phyloP scores from a whole-genome alignment of 139 green algal species.

The Asterochloris sp. region DNA sequence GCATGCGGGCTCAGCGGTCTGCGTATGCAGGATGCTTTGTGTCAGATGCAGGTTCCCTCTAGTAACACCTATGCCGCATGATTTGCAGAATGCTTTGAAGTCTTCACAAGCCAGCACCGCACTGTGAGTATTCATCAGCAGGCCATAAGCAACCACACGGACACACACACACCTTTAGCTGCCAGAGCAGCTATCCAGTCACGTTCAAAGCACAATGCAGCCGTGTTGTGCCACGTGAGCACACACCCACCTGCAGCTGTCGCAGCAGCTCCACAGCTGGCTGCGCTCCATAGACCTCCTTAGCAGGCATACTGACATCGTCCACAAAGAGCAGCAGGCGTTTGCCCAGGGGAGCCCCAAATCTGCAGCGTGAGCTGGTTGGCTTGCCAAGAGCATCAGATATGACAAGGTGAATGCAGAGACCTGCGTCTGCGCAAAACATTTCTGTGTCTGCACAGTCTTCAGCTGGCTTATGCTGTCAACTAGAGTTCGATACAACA shows the following conservation, averaged over 20 bases:
- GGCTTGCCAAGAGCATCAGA: not conserved
- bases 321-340: constrained; percentile 86
- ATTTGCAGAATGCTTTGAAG: too few species aligned
- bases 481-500: too few species aligned
- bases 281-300: constrained; percentile 79
- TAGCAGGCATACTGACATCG: constrained; percentile 86
- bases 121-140: not conserved
- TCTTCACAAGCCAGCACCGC: too few species aligned
- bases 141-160: not conserved
- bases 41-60: not conserved
- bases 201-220: not conserved
- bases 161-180: not conserved
- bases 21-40: not conserved
- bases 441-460: too few species aligned
- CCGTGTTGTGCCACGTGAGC: not conserved
- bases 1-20: not conserved
- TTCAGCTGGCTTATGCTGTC: too few species aligned
- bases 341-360: constrained; percentile 70
- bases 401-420: not conserved
- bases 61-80: not conserved
- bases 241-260: constrained; percentile 52
- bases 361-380: constrained; percentile 10
- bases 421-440: not conserved
- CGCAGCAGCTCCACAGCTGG: constrained; percentile 83
- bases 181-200: not conserved